Evolutionary conservation across 2,329 filamentous ascomycete genomes (phyloP).

Genomic region (Aspergillus sp.): DNA sequence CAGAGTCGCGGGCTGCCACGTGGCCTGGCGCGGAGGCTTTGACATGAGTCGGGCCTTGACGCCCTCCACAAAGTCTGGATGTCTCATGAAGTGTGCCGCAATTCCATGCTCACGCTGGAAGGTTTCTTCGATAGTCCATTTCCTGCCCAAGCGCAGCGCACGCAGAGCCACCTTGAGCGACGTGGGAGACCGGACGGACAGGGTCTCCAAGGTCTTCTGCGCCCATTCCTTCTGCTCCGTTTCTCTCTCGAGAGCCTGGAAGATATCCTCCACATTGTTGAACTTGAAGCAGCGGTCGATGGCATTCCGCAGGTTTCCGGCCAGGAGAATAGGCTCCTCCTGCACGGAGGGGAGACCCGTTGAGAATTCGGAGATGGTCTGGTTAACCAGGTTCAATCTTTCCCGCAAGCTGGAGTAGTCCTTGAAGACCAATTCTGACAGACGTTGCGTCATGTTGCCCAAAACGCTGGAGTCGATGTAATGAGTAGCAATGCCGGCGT

Average conservation of each 20-base stretch:
- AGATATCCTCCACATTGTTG: slow-evolving; percentile 61
- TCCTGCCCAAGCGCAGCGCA: slow-evolving; percentile 68
- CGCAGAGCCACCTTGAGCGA: slow-evolving; percentile 75
- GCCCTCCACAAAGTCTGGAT: slow-evolving; percentile 86
- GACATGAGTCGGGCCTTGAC: slow-evolving; percentile 74
- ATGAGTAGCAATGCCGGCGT: slow-evolving; percentile 88
- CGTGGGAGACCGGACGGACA: slow-evolving; percentile 75
- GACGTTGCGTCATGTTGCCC: slow-evolving; percentile 69
- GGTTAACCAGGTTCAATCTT: slow-evolving; percentile 67
- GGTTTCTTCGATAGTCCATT: slow-evolving; percentile 76
- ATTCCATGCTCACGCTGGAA: slow-evolving; percentile 84
- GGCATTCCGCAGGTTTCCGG: slow-evolving; percentile 64
- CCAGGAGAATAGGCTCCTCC: slow-evolving; percentile 60
- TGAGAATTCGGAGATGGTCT: slow-evolving; percentile 84
- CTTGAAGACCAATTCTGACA: slow-evolving; percentile 81
- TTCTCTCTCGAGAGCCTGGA: slow-evolving; percentile 57
- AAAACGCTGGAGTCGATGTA: slow-evolving; percentile 89
- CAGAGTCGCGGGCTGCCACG: slow-evolving; percentile 70
- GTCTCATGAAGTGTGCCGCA: slow-evolving; percentile 78
- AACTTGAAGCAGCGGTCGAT: slow-evolving; percentile 79
- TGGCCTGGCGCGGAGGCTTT: slow-evolving; percentile 58
- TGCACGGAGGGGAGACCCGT: slow-evolving; percentile 64
- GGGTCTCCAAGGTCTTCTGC: slow-evolving; percentile 63
- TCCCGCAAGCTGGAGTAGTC: slow-evolving; percentile 61
- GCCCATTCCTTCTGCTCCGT: slow-evolving; percentile 65